Percentiles rank a stretch among this genome's conserved stretches.
These are phyloP conservation scores for Caryopteris hybrid DNA, from an alignment of 305 asterid species.

Conservation along the genomic window DNA sequence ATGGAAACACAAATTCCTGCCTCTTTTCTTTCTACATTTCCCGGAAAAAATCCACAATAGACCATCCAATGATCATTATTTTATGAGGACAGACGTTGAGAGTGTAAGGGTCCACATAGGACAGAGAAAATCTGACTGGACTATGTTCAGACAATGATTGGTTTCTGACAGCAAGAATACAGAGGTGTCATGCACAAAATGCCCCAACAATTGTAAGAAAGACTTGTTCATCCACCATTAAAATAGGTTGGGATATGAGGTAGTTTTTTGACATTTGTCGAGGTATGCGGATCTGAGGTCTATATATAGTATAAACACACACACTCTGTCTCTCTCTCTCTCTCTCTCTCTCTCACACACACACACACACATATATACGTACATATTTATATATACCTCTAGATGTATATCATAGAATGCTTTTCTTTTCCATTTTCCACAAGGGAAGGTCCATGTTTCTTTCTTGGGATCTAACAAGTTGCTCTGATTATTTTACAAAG, in stretches of 20 bases:
- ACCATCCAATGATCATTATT: slow-evolving; percentile 13
- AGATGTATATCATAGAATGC: not conserved
- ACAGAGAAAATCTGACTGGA: slow-evolving; percentile 26
- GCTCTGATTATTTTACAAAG: no score
- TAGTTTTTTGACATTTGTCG: slow-evolving; percentile 28
- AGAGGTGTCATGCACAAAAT: not conserved
- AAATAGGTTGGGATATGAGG: not conserved
- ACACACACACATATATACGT: not conserved
- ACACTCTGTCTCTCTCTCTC: no score
- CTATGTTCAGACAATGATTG: slow-evolving; percentile 24
- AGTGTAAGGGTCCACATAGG: slow-evolving; percentile 21
- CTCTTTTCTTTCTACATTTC: not conserved
- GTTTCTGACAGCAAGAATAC: slow-evolving; percentile 15
- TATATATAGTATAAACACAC: slow-evolving; percentile 16
- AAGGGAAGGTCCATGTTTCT: no score
- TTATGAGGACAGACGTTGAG: slow-evolving; percentile 25
- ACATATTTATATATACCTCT: not conserved
- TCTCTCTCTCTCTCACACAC: no score
- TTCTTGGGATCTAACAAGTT: not conserved
- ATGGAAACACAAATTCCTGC: slow-evolving; percentile 8
- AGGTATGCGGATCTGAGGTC: slow-evolving; percentile 23
- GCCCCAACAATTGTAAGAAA: slow-evolving; percentile 4
- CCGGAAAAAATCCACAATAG: slow-evolving; percentile 12
- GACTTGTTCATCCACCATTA: slow-evolving; percentile 29
- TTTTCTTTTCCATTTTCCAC: no score